A percentile compares a stretch with the other conserved stretches of the same genome.
These are phyloP conservation scores for Iodosphaeria phyllophila DNA, from an alignment of 2,329 filamentous ascomycete species.

Conservation along the genomic window DNA sequence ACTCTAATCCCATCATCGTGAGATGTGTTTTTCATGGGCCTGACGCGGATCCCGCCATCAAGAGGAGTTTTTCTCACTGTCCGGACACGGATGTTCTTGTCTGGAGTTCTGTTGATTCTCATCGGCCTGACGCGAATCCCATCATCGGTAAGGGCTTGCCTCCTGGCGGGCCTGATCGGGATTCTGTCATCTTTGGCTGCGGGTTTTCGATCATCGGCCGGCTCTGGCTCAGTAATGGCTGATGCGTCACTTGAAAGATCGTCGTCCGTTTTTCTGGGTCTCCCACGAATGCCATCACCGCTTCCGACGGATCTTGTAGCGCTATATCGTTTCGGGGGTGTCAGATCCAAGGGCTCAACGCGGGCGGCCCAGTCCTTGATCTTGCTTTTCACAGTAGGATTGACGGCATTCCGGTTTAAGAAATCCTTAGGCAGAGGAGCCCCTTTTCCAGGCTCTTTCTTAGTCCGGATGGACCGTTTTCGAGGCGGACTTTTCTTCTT, in stretches of 20 bases:
- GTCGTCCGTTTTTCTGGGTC: no score
- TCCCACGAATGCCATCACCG: constrained; percentile 22
- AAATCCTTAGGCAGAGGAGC: constrained; percentile 40
- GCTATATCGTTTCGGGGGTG: constrained; percentile 16
- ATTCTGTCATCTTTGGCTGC: no score
- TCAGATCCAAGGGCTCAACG: constrained; percentile 28
- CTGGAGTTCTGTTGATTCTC: constrained; percentile 5
- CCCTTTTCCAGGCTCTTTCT: constrained; percentile 14
- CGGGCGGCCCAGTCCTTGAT: constrained; percentile 42
- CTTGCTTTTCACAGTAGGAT: constrained; percentile 37
- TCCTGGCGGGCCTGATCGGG: no score
- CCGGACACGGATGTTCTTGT: no score
- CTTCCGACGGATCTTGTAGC: constrained; percentile 18
- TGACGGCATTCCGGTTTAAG: constrained; percentile 29
- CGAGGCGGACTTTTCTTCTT: constrained; percentile 29
- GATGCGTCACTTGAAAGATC: no score
- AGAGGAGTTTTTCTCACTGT: no score
- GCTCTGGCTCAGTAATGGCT: no score
- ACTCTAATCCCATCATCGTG: constrained; percentile 7
- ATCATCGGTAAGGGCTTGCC: constrained; percentile 11
- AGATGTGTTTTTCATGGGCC: constrained; percentile 13
- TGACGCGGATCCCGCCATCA: constrained; percentile 26
- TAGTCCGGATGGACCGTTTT: constrained; percentile 18
- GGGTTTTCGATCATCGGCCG: no score
- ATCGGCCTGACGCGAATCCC: constrained; percentile 12